These are phyloP conservation scores for Heritiera littoralis DNA, from an alignment of 345 rosid genomes.

Conservation along the genomic window DNA sequence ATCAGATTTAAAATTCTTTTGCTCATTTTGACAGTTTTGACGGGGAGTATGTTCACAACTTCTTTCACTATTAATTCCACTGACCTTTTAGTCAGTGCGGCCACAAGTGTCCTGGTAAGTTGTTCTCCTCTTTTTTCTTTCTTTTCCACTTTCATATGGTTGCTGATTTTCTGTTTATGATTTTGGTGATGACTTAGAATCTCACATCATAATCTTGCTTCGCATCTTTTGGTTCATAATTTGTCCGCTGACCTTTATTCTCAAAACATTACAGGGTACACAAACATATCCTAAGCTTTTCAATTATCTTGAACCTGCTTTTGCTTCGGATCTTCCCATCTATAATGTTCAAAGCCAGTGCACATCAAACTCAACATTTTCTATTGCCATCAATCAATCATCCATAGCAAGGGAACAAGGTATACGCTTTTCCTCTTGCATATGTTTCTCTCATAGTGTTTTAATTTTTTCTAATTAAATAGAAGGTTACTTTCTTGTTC, in stretches of 20 bases:
- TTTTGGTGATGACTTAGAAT: background rate
- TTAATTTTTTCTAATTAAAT: background rate
- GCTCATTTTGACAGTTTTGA: conserved; percentile 47
- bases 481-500: background rate
- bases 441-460: background rate
- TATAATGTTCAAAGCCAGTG: conserved; percentile 64
- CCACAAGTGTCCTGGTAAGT: conserved; percentile 57
- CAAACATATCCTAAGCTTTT: conserved; percentile 26
- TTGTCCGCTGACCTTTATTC: conserved; percentile 23
- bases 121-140: conserved; percentile 18
- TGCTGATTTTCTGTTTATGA: conserved; percentile 1
- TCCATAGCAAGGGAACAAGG: conserved; percentile 37
- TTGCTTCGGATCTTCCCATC: conserved; percentile 47
- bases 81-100: conserved; percentile 37
- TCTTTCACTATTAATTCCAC: conserved; percentile 45
- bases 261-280: conserved; percentile 68
- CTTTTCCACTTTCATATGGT: background rate
- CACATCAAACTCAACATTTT: conserved; percentile 37
- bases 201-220: conserved; percentile 4
- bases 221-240: conserved; percentile 17
- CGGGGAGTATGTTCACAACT: conserved; percentile 48
- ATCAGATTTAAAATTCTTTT: conserved; percentile 7
- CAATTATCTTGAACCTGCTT: conserved; percentile 67
- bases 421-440: conserved; percentile 25
- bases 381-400: conserved; percentile 31